phyloP scores from a whole-genome alignment of 108 stramenopile genomes.

The Ochromonas danica region DNA sequence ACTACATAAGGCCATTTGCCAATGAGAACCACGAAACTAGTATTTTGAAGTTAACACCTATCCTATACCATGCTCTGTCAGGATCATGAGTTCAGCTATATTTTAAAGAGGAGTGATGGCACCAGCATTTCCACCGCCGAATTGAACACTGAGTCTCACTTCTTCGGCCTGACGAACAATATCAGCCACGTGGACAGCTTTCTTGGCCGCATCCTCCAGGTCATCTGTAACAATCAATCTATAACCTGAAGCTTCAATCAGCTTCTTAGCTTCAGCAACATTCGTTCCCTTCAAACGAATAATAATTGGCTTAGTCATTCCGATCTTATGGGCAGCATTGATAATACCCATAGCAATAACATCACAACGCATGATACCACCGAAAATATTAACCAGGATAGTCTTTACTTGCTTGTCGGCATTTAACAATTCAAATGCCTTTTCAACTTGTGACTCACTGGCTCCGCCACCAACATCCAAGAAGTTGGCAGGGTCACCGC shows the following conservation, averaged over 20 bases:
- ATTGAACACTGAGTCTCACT: too few species aligned
- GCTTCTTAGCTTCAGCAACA: slow-evolving; percentile 74
- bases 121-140: too few species aligned
- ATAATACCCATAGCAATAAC: slow-evolving; percentile 86
- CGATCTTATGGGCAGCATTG: slow-evolving; percentile 73
- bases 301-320: slow-evolving; percentile 77
- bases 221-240: slow-evolving; percentile 72
- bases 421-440: slow-evolving; percentile 55
- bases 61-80: too few species aligned
- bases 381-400: slow-evolving; percentile 92
- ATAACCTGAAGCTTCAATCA: slow-evolving; percentile 70
- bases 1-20: too few species aligned
- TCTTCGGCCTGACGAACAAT: too few species aligned
- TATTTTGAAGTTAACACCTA: too few species aligned
- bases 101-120: too few species aligned
- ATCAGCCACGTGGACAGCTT: slow-evolving; percentile 72
- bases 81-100: too few species aligned
- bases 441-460: slow-evolving; percentile 66
- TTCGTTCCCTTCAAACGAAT: slow-evolving; percentile 90
- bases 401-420: slow-evolving; percentile 66
- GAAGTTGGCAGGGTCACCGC: slow-evolving; percentile 91
- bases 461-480: slow-evolving; percentile 88
- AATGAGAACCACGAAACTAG: too few species aligned
- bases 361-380: slow-evolving; percentile 93
- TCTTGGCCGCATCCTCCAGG: slow-evolving; percentile 84